A percentile compares a stretch with the other conserved stretches of the same genome.
phyloP scores from a whole-genome alignment of 768 basidiomycete species.

The Kwoniella sp. region DNA sequence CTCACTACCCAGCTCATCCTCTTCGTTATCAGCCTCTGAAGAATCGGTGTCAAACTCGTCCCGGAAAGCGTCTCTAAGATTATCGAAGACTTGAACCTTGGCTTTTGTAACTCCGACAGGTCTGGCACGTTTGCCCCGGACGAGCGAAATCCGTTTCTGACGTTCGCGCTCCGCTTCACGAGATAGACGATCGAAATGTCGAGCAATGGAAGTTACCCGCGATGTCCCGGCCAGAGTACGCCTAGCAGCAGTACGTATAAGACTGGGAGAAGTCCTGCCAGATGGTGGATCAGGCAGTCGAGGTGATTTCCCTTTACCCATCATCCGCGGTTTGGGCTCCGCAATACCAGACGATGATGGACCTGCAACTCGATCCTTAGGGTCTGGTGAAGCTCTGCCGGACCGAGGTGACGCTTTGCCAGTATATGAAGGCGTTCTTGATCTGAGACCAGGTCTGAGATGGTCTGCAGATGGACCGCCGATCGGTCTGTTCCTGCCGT shows the following conservation, averaged over 20 bases:
- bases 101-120: constrained; percentile 87
- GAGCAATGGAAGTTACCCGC: constrained; percentile 84
- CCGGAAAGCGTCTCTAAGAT: constrained; percentile 84
- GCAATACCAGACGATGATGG: neutral
- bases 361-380: neutral
- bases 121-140: constrained; percentile 80
- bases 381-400: constrained; percentile 13
- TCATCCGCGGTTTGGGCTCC: constrained; percentile 33
- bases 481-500: constrained; percentile 9
- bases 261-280: constrained; percentile 24
- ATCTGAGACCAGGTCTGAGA: constrained; percentile 22
- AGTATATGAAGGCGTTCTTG: constrained; percentile 22
- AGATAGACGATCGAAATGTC: constrained; percentile 81
- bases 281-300: constrained; percentile 23
- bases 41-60: constrained; percentile 65
- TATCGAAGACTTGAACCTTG: constrained; percentile 83
- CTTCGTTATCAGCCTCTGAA: constrained; percentile 69
- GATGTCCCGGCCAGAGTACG: constrained; percentile 58
- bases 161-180: constrained; percentile 64
- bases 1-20: constrained; percentile 60
- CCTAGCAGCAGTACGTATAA: constrained; percentile 59
- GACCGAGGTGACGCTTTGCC: constrained; percentile 15
- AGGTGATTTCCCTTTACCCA: constrained; percentile 52
- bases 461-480: constrained; percentile 13
- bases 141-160: constrained; percentile 70